phyloP scores from a whole-genome alignment of 1,284 basidiomycete species.

The Gymnopus androsaceus region DNA sequence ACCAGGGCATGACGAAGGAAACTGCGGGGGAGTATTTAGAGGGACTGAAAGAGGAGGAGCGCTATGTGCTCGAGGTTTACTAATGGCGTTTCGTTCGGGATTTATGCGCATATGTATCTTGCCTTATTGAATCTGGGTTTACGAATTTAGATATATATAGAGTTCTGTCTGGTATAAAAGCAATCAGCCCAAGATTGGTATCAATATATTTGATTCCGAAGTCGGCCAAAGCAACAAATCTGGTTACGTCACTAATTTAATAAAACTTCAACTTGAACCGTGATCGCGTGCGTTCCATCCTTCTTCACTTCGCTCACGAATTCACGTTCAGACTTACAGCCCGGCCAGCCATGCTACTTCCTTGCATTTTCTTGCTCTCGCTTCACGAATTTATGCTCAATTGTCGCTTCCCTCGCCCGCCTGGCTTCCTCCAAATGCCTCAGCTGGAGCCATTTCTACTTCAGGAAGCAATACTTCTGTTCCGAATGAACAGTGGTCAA shows the following conservation, averaged over 20 bases:
- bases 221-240: background rate
- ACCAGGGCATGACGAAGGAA: conserved; percentile 66
- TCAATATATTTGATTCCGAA: too few species aligned
- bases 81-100: conserved; percentile 5
- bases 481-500: conserved; percentile 81
- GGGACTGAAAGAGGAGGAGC: conserved; percentile 93
- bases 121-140: background rate
- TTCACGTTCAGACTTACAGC: too few species aligned
- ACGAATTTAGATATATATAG: background rate
- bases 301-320: too few species aligned
- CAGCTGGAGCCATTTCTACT: conserved; percentile 57
- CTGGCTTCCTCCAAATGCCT: conserved; percentile 63
- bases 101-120: background rate
- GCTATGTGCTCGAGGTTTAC: conserved; percentile 92
- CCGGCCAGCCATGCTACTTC: background rate
- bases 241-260: background rate
- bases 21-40: conserved; percentile 86
- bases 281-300: conserved; percentile 1
- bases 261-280: background rate
- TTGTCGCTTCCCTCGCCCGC: conserved; percentile 62
- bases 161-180: too few species aligned
- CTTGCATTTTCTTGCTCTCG: background rate
- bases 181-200: too few species aligned
- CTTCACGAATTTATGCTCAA: conserved; percentile 38
- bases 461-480: conserved; percentile 26